These are phyloP conservation scores for Phytophthora palmivora DNA, from an alignment of 352 stramenopile species.

Conservation along the genomic window DNA sequence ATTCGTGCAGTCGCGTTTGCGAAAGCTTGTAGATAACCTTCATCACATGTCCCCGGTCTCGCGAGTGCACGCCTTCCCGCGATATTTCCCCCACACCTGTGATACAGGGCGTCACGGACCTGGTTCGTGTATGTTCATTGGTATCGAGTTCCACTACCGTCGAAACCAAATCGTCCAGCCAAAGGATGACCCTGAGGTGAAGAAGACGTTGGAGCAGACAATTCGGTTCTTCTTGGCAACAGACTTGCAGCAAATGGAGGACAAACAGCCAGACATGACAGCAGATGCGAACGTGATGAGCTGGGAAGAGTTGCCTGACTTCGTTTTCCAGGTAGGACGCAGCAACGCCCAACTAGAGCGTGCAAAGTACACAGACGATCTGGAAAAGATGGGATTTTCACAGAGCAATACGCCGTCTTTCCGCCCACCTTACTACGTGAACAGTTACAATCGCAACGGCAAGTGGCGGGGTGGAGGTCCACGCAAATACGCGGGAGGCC, in stretches of 20 bases:
- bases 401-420: slow-evolving; percentile 57
- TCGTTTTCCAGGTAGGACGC: slow-evolving; percentile 70
- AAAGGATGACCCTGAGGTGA: slow-evolving; percentile 78
- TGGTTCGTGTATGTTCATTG: slow-evolving; percentile 85
- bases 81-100: slow-evolving; percentile 68
- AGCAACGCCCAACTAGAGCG: slow-evolving; percentile 58
- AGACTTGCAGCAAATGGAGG: slow-evolving; percentile 84
- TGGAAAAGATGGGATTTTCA: slow-evolving; percentile 65
- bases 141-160: slow-evolving; percentile 74
- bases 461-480: slow-evolving; percentile 56
- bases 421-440: slow-evolving; percentile 52
- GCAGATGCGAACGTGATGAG: slow-evolving; percentile 56
- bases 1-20: slow-evolving; percentile 82
- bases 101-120: slow-evolving; percentile 40
- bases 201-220: slow-evolving; percentile 74
- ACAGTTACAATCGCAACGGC: slow-evolving; percentile 53
- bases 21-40: slow-evolving; percentile 81
- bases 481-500: slow-evolving; percentile 58
- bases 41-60: slow-evolving; percentile 68
- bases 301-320: slow-evolving; percentile 73
- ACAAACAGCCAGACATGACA: slow-evolving; percentile 72
- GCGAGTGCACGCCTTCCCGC: slow-evolving; percentile 71
- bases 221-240: slow-evolving; percentile 88
- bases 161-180: slow-evolving; percentile 38
- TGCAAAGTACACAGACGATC: slow-evolving; percentile 63